These are phyloP conservation scores for Heritiera fomes DNA, from an alignment of 345 rosid genomes.

Conservation along the genomic window DNA sequence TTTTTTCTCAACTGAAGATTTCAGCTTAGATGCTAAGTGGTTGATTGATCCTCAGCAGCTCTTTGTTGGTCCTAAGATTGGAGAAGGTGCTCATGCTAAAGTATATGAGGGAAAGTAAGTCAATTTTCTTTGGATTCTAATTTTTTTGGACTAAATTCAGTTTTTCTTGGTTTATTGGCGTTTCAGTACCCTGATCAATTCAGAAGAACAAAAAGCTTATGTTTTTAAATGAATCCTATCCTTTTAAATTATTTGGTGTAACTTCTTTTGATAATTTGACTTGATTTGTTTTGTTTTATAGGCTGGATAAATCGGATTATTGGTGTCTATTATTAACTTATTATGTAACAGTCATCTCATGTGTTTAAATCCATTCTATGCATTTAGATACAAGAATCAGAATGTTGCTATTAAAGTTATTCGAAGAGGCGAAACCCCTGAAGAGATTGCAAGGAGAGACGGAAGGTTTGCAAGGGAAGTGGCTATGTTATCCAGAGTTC, in stretches of 20 bases:
- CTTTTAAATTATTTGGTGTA: not conserved
- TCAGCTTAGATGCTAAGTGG: constrained; percentile 82
- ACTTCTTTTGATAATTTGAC: not conserved
- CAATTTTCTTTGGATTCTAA: constrained; percentile 16
- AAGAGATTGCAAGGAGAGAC: constrained; percentile 78
- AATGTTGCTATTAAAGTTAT: constrained; percentile 86
- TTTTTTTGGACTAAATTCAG: not conserved
- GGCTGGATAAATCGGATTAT: constrained; percentile 1
- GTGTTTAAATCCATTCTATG: constrained; percentile 12
- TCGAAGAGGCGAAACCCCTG: constrained; percentile 76
- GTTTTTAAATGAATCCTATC: constrained; percentile 12
- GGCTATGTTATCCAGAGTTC: constrained; percentile 86
- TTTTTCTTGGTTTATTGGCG: not conserved
- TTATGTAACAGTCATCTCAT: constrained; percentile 14
- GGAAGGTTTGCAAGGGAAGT: constrained; percentile 84
- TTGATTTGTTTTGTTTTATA: not conserved
- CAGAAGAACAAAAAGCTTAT: not conserved
- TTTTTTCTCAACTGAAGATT: constrained; percentile 55
- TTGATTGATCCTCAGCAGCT: constrained; percentile 87
- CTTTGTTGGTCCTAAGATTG: constrained; percentile 95
- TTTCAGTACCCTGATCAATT: not conserved
- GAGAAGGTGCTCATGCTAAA: constrained; percentile 99
- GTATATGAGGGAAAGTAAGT: constrained; percentile 99
- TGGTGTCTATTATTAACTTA: not conserved
- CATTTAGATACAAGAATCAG: constrained; percentile 69